A percentile compares a stretch with the other conserved stretches of the same genome.
Evolutionary conservation across 768 basidiomycete genomes (phyloP).

Genomic region (Hygrophoropsis aurantiaca): DNA sequence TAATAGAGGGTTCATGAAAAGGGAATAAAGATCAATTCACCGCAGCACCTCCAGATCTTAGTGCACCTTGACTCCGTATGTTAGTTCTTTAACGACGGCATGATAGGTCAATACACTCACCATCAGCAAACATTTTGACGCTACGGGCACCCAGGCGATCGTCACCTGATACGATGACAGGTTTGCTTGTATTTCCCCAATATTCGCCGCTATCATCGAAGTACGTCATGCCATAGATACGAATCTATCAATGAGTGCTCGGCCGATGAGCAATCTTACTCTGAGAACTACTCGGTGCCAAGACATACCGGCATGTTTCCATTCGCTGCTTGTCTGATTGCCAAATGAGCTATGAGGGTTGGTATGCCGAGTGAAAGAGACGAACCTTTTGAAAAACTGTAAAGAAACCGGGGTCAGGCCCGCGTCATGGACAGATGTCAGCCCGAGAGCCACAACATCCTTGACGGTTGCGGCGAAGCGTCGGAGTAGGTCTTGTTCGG

Average conservation of each 20-base stretch:
- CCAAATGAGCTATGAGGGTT: slow-evolving; percentile 2
- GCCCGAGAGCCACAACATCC: slow-evolving; percentile 68
- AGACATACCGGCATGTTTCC: slow-evolving; percentile 58
- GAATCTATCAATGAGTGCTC: slow-evolving; percentile 46
- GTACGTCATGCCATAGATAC: slow-evolving; percentile 76
- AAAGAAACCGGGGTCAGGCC: slow-evolving; percentile 68
- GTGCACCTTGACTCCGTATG: slow-evolving; percentile 54
- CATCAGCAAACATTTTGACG: slow-evolving; percentile 76
- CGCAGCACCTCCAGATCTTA: slow-evolving; percentile 89
- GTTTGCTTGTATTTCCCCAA: slow-evolving; percentile 67
- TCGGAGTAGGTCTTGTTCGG: slow-evolving; percentile 59
- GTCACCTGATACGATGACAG: slow-evolving; percentile 56
- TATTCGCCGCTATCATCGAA: slow-evolving; percentile 67
- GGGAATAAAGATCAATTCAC: slow-evolving; percentile 36
- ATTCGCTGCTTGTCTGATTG: slow-evolving; percentile 56
- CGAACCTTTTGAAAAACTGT: slow-evolving; percentile 69
- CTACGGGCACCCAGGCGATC: slow-evolving; percentile 69
- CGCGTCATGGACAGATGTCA: slow-evolving; percentile 89
- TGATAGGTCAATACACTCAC: slow-evolving; percentile 10
- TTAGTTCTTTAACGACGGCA: not conserved
- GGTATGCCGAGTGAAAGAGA: slow-evolving; percentile 4
- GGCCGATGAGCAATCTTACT: slow-evolving; percentile 4
- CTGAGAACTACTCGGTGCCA: slow-evolving; percentile 6
- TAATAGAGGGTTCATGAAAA: not conserved
- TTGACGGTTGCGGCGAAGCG: slow-evolving; percentile 61